Percentiles rank a stretch among this genome's conserved stretches.
phyloP scores from a whole-genome alignment of 192 early-diverging fungal species.

The Coemansia aciculifera region DNA sequence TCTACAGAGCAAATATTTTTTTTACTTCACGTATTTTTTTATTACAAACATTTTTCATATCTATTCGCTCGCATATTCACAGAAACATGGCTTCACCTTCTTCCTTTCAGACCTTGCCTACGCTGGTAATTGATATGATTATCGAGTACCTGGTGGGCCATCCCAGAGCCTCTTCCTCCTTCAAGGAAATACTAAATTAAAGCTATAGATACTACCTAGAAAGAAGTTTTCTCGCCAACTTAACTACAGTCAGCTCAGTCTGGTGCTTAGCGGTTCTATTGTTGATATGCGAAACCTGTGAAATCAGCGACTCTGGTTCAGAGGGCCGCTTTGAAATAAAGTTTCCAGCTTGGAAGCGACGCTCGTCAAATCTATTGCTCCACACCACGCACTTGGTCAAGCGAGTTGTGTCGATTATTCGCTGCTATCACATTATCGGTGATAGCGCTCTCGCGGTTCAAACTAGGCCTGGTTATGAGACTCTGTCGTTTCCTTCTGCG shows the following conservation, averaged over 20 bases:
- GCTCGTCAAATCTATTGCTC: not conserved
- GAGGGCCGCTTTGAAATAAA: not conserved
- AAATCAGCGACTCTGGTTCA: not conserved
- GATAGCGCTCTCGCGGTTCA: not conserved
- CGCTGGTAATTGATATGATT: not conserved
- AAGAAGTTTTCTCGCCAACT: not conserved
- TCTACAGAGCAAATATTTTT: not conserved
- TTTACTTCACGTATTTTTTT: not conserved
- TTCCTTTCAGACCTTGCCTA: not conserved
- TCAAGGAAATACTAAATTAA: not conserved
- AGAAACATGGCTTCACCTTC: not conserved
- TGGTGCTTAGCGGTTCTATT: not conserved
- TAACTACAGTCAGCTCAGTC: not conserved
- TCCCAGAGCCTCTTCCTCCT: not conserved
- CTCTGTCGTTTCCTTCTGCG: not conserved
- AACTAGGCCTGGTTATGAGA: not conserved
- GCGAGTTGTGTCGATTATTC: not conserved
- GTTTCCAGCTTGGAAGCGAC: not conserved
- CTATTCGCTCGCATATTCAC: not conserved
- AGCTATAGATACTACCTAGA: not conserved
- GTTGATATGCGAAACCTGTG: not conserved
- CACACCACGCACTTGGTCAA: not conserved
- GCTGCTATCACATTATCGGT: not conserved
- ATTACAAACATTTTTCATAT: not conserved
- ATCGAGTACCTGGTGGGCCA: not conserved